A percentile compares a stretch with the other conserved stretches of the same genome.
These are phyloP conservation scores for Neltuma alba DNA, from an alignment of 306 rosid genomes.

Conservation along the genomic window DNA sequence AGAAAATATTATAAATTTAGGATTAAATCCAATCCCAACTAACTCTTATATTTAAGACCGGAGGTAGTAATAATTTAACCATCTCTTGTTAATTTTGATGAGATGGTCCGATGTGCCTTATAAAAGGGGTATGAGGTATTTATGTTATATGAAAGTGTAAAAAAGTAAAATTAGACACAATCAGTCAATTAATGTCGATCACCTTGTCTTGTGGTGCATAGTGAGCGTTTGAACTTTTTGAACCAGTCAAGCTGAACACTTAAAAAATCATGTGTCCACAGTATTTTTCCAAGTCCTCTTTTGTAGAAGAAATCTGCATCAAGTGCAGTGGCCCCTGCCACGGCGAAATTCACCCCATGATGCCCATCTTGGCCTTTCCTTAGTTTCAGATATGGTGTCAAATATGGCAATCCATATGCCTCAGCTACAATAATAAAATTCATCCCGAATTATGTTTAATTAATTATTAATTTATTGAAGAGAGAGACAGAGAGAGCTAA, in stretches of 20 bases:
- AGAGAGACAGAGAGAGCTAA: not conserved
- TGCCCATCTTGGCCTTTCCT: slow-evolving; percentile 33
- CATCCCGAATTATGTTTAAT: not conserved
- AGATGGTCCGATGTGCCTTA: too few relatives aligned
- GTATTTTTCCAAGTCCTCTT: slow-evolving; percentile 31
- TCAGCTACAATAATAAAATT: slow-evolving; percentile 50
- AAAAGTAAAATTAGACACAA: not conserved
- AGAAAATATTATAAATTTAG: too few relatives aligned
- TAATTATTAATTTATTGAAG: not conserved
- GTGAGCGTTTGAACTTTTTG: slow-evolving; percentile 59
- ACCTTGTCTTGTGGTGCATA: slow-evolving; percentile 66
- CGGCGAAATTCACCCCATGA: slow-evolving; percentile 72
- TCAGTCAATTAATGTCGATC: not conserved
- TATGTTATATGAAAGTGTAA: too few relatives aligned
- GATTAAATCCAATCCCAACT: too few relatives aligned
- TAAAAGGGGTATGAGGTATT: too few relatives aligned
- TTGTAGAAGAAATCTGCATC: slow-evolving; percentile 52
- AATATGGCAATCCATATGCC: slow-evolving; percentile 61
- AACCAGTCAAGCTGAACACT: slow-evolving; percentile 75
- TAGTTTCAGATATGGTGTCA: slow-evolving; percentile 58
- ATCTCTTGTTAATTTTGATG: too few relatives aligned
- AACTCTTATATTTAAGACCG: too few relatives aligned
- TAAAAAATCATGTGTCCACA: slow-evolving; percentile 60
- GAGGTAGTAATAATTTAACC: too few relatives aligned
- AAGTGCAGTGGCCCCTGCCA: slow-evolving; percentile 80